phyloP scores from a whole-genome alignment of 2,329 filamentous ascomycete species.

The Colletotrichum sp. region DNA sequence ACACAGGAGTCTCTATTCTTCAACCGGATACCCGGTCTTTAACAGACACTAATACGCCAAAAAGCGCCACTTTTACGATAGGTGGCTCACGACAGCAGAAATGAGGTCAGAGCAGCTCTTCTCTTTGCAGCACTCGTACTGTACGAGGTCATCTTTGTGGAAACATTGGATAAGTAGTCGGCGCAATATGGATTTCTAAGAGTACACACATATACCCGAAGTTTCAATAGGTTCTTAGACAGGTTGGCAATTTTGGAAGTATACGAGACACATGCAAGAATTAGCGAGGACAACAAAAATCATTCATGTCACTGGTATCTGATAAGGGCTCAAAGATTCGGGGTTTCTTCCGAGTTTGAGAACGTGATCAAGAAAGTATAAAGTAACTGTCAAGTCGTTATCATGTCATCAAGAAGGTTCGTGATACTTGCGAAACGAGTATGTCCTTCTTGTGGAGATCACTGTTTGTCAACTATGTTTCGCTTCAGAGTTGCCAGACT shows the following conservation, averaged over 20 bases:
- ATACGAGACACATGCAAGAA: background rate
- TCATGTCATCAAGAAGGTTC: background rate
- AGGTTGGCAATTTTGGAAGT: background rate
- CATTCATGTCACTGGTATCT: background rate
- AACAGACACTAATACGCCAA: background rate
- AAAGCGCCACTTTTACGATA: background rate
- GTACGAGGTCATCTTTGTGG: background rate
- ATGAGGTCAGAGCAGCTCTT: background rate
- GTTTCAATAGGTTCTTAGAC: background rate
- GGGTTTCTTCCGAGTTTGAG: background rate
- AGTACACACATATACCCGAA: background rate
- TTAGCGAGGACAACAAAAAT: background rate
- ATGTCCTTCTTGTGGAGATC: background rate
- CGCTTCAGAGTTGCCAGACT: background rate
- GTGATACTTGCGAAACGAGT: background rate
- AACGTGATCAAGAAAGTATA: rapidly evolving
- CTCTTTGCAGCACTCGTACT: background rate
- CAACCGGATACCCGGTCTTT: background rate
- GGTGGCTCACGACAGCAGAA: background rate
- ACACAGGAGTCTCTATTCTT: background rate
- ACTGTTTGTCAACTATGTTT: background rate
- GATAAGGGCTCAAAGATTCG: background rate
- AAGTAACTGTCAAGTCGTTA: background rate
- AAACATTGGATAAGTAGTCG: background rate
- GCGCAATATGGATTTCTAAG: background rate